These are phyloP conservation scores for Kodamaea sagamina DNA, from an alignment of 805 yeast genomes.

Conservation along the genomic window DNA sequence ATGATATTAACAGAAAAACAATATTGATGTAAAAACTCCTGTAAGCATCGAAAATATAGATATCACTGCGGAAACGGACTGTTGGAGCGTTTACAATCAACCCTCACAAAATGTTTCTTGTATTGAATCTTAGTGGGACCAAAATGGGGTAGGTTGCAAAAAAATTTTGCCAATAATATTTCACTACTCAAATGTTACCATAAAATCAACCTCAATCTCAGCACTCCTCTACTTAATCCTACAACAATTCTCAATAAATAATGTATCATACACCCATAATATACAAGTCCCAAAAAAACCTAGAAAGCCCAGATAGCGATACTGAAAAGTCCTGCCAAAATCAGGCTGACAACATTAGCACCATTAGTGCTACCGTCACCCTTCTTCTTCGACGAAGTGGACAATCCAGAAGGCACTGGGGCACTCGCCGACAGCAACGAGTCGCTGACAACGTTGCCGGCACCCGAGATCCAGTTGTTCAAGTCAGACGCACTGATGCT, in stretches of 20 bases:
- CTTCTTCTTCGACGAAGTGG: constrained; percentile 22
- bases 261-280: constrained; percentile 1
- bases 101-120: too few relatives aligned
- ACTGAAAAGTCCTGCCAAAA: constrained; percentile 13
- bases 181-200: too few relatives aligned
- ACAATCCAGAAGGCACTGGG: constrained; percentile 20
- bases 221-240: too few relatives aligned
- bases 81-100: too few relatives aligned
- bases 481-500: constrained; percentile 49
- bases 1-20: too few relatives aligned
- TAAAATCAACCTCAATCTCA: too few relatives aligned
- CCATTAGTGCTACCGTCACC: constrained; percentile 19
- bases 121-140: background rate
- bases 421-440: constrained; percentile 29
- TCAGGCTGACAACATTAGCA: constrained; percentile 12
- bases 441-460: constrained; percentile 30
- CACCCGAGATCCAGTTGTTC: constrained; percentile 44
- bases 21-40: too few relatives aligned
- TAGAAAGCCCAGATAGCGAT: constrained; percentile 14
- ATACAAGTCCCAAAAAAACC: background rate
- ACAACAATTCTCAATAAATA: background rate
- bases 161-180: too few relatives aligned
- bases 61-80: too few relatives aligned
- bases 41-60: too few relatives aligned
- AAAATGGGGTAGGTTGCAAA: constrained; percentile 1